These are phyloP conservation scores for Blastobotrys apis DNA, from an alignment of 1,139 yeast genomes.

Conservation along the genomic window DNA sequence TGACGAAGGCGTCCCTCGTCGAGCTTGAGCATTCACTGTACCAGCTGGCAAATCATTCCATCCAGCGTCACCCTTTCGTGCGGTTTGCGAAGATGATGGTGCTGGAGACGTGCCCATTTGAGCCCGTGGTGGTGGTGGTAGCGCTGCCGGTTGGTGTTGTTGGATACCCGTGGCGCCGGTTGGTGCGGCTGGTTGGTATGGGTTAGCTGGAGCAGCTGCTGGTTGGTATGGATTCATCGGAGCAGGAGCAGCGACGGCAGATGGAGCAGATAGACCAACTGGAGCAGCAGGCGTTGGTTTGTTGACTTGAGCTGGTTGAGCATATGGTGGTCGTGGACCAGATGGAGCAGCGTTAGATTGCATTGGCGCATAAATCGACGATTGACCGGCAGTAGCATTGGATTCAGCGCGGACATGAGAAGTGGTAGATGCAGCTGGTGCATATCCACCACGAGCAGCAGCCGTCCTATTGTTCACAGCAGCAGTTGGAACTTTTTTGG, in stretches of 20 bases:
- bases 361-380: conserved; percentile 6
- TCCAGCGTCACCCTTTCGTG: conserved; percentile 67
- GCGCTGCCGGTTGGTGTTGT: conserved; percentile 21
- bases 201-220: conserved; percentile 5
- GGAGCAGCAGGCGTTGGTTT: background rate
- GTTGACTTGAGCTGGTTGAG: background rate
- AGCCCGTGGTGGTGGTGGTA: conserved; percentile 24
- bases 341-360: conserved; percentile 13
- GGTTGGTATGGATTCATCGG: conserved; percentile 14
- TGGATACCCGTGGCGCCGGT: conserved; percentile 4
- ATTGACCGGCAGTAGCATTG: background rate
- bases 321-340: conserved; percentile 2
- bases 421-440: conserved; percentile 4
- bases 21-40: conserved; percentile 40
- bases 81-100: conserved; percentile 31
- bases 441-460: conserved; percentile 1
- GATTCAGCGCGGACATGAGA: conserved; percentile 2
- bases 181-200: conserved; percentile 7
- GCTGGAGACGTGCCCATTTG: conserved; percentile 23
- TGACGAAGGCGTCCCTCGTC: conserved; percentile 48
- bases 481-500: conserved; percentile 21
- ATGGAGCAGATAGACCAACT: background rate
- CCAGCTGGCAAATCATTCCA: conserved; percentile 92
- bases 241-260: background rate
- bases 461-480: conserved; percentile 11